phyloP scores from a whole-genome alignment of 2,329 filamentous ascomycete genomes.

The Stachybotrys chartarum region DNA sequence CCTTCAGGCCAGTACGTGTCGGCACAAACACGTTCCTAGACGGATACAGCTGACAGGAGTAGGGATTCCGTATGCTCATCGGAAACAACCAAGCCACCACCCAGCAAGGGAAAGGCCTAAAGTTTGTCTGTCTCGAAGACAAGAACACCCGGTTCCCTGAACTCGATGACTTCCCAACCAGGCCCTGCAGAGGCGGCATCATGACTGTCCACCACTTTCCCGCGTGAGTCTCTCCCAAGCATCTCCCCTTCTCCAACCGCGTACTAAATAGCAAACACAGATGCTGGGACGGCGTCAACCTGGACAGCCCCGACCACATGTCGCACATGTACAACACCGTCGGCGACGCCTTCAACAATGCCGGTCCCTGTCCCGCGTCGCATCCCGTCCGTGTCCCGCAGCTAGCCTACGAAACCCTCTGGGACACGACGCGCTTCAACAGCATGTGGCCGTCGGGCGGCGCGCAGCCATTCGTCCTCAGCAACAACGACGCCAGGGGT shows the following conservation, averaged over 20 bases:
- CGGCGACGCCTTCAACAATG: constrained; percentile 1
- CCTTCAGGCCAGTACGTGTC: not conserved
- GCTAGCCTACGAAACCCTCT: constrained; percentile 32
- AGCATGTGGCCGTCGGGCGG: constrained; percentile 18
- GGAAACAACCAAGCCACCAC: not conserved
- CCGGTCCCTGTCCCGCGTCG: constrained; percentile 13
- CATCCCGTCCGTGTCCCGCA: constrained; percentile 33
- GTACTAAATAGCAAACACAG: not conserved
- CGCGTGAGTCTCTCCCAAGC: not conserved
- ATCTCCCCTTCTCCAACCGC: not conserved
- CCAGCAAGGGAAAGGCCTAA: not conserved
- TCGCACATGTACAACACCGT: constrained; percentile 1
- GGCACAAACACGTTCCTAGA: not conserved
- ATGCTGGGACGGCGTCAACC: not conserved
- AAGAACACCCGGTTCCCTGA: not conserved
- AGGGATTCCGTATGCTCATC: not conserved
- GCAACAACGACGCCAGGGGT: constrained; percentile 22
- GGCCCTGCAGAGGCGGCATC: not conserved
- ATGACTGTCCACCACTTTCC: constrained; percentile 1
- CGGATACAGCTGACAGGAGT: not conserved
- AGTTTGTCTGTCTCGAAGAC: not conserved
- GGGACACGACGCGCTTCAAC: constrained; percentile 30
- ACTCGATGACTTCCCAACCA: not conserved
- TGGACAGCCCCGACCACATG: constrained; percentile 1
- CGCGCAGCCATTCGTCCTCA: constrained; percentile 18